Conservation (phyloP, 1,284 basidiomycete species). For the Phellopilus nigrolimitatus region DNA sequence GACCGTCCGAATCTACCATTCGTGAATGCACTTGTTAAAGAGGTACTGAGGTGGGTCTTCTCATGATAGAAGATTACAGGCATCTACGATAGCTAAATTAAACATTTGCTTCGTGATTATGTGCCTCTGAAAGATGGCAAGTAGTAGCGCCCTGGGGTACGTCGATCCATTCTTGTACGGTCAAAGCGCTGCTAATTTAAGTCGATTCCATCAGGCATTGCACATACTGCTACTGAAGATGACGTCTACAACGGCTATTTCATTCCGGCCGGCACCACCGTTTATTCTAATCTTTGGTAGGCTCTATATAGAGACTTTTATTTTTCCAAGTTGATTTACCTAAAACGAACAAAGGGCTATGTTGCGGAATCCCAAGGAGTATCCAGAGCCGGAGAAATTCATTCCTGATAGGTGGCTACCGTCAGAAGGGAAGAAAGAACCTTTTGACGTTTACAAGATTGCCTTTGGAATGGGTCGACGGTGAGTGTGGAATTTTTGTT, state of each 20-base stretch:
- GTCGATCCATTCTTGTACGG: neutral
- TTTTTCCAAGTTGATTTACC: neutral
- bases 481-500: constrained; percentile 8
- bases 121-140: no score
- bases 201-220: constrained; percentile 2
- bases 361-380: constrained; percentile 23
- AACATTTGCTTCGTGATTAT: neutral
- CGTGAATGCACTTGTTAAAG: neutral
- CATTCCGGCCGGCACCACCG: constrained; percentile 23
- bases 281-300: constrained; percentile 24
- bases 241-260: constrained; percentile 22
- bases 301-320: neutral
- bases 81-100: neutral
- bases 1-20: constrained; percentile 7
- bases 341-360: constrained; percentile 25
- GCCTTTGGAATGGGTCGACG: constrained; percentile 15
- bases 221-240: constrained; percentile 17
- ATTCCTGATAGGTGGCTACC: constrained; percentile 25
- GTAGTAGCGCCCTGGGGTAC: neutral
- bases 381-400: constrained; percentile 26
- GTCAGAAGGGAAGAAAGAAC: neutral
- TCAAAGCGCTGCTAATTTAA: neutral
- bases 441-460: constrained; percentile 4
- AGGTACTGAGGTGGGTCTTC: constrained; percentile 4
- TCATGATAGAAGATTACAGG: neutral